A percentile compares a stretch with the other conserved stretches of the same genome.
Evolutionary conservation across 495 filamentous ascomycete genomes (phyloP).

Genomic region (Penicillium robsamsonii): DNA sequence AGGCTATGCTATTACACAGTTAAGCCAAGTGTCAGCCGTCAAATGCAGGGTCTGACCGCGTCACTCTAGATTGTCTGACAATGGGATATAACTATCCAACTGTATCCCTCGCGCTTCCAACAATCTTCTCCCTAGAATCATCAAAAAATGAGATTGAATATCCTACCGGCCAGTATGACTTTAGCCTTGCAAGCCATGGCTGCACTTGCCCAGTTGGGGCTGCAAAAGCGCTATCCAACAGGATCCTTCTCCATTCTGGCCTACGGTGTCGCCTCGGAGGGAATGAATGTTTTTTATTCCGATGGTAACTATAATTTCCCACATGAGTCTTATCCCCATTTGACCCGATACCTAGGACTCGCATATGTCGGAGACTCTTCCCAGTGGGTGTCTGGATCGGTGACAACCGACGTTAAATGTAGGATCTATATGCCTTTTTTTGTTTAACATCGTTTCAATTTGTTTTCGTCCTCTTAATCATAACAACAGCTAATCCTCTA

Average conservation of each 20-base stretch:
- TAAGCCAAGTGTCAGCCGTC: neutral
- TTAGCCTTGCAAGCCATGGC: constrained; percentile 8
- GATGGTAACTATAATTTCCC: constrained; percentile 16
- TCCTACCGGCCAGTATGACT: constrained; percentile 3
- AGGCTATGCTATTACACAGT: neutral
- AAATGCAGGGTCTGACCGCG: neutral
- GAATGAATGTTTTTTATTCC: constrained; percentile 21
- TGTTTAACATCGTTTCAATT: neutral
- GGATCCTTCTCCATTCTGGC: constrained; percentile 22
- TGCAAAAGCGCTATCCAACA: constrained; percentile 21
- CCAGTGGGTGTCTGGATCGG: constrained; percentile 19
- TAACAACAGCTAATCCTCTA: neutral
- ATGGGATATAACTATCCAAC: neutral
- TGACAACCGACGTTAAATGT: constrained; percentile 28
- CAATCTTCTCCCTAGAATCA: neutral
- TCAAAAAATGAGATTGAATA: constrained; percentile 16
- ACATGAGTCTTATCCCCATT: neutral
- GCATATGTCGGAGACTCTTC: constrained; percentile 28
- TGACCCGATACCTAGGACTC: constrained; percentile 14
- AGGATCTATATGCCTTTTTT: constrained; percentile 1
- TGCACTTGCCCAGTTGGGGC: neutral
- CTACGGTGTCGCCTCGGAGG: constrained; percentile 10
- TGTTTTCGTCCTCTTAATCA: neutral
- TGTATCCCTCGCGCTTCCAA: neutral
- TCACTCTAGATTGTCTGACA: neutral